These are phyloP conservation scores for Tetraselmis striata DNA, from an alignment of 139 green algal species.

Conservation along the genomic window DNA sequence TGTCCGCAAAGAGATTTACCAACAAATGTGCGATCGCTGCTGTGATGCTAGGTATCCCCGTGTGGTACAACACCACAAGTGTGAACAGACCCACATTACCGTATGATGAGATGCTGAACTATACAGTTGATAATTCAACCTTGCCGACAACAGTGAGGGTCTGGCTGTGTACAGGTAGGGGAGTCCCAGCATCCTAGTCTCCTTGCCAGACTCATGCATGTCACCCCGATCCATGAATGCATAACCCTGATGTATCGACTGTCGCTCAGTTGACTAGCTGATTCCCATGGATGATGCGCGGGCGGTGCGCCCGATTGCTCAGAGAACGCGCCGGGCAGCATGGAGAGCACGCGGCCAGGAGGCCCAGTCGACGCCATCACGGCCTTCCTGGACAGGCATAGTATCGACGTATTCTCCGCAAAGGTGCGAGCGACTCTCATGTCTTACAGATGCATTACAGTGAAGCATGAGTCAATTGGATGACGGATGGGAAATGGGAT, in stretches of 20 bases:
- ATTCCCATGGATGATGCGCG: background rate
- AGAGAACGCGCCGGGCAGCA: background rate
- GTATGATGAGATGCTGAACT: background rate
- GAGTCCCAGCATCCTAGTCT: background rate
- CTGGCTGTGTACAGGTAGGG: background rate
- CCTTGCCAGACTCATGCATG: too few species aligned
- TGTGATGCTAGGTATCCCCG: background rate
- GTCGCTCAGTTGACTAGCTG: background rate
- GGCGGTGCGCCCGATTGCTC: background rate
- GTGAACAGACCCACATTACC: background rate
- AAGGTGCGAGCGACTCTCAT: background rate
- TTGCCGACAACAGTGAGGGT: background rate
- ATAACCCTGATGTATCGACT: background rate
- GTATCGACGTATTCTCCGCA: background rate
- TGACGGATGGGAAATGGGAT: background rate
- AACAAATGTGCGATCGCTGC: background rate
- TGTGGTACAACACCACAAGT: background rate
- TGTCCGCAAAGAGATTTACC: background rate
- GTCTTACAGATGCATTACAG: background rate
- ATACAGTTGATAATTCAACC: background rate
- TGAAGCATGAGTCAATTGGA: background rate
- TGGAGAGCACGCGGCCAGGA: background rate
- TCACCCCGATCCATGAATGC: too few species aligned
- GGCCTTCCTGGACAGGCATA: background rate
- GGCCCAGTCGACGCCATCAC: background rate